phyloP scores from a whole-genome alignment of 2,329 filamentous ascomycete species.

The Colletotrichum agaves region DNA sequence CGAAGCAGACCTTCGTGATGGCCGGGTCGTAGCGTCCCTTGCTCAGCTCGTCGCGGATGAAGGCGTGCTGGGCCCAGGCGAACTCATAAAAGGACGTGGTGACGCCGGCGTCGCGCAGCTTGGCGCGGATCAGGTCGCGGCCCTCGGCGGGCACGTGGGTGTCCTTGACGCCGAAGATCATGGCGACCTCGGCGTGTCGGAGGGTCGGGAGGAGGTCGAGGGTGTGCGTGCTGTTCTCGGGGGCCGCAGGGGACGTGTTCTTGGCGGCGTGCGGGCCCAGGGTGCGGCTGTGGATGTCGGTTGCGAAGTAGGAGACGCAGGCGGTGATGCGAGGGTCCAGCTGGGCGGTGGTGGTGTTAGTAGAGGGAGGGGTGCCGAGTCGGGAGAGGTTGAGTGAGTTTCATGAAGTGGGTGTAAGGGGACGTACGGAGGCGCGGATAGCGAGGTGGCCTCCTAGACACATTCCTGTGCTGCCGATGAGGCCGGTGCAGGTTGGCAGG shows the following conservation, averaged over 20 bases:
- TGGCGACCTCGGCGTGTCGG: conserved; percentile 80
- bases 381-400: background rate
- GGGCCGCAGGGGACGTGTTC: conserved; percentile 56
- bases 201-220: conserved; percentile 70
- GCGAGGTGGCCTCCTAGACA: conserved; percentile 92
- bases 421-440: conserved; percentile 64
- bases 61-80: conserved; percentile 94
- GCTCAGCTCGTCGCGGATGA: conserved; percentile 90
- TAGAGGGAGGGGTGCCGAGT: background rate
- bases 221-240: conserved; percentile 59
- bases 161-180: conserved; percentile 94
- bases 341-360: conserved; percentile 10
- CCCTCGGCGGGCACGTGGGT: conserved; percentile 88
- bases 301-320: conserved; percentile 90
- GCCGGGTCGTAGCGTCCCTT: conserved; percentile 95
- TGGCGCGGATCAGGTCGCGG: conserved; percentile 84
- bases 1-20: conserved; percentile 87
- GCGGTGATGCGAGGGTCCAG: conserved; percentile 82
- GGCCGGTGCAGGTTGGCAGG: conserved; percentile 82
- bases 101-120: conserved; percentile 79
- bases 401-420: background rate
- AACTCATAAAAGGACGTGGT: conserved; percentile 87
- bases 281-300: conserved; percentile 84
- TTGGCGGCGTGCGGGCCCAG: conserved; percentile 70
- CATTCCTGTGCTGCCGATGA: conserved; percentile 85